Conservation (phyloP, 257 asterid genomes). For the Apocynum venetum region DNA sequence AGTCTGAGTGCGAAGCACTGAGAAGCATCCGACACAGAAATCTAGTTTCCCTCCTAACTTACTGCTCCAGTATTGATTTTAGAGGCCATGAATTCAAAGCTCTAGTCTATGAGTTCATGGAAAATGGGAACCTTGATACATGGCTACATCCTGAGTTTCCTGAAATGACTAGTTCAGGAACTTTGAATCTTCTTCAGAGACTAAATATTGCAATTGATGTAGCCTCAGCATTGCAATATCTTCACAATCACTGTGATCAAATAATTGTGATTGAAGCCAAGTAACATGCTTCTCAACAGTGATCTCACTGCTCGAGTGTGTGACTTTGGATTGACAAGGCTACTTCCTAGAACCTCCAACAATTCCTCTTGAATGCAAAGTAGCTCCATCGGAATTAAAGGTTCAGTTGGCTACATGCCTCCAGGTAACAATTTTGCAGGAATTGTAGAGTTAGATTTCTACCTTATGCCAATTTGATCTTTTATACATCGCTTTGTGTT, state of each 20-base stretch:
- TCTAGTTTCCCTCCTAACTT: conserved; percentile 15
- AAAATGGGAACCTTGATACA: conserved; percentile 10
- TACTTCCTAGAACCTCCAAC: not conserved
- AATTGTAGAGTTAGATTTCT: not conserved
- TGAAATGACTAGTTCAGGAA: not conserved
- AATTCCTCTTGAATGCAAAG: not conserved
- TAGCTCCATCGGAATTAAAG: conserved; percentile 2
- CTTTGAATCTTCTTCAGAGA: conserved; percentile 8
- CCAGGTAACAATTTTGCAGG: conserved; percentile 4
- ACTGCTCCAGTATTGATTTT: conserved; percentile 15
- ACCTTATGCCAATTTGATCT: not conserved
- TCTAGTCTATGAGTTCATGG: conserved; percentile 20
- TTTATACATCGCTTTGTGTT: not conserved
- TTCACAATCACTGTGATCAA: conserved; percentile 19
- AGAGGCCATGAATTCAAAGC: conserved; percentile 20
- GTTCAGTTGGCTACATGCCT: conserved; percentile 13
- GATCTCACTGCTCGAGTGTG: conserved; percentile 19
- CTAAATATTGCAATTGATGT: conserved; percentile 22
- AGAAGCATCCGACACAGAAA: conserved; percentile 19
- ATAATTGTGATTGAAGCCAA: conserved; percentile 27
- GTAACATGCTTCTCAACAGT: conserved; percentile 25
- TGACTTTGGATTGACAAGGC: conserved; percentile 26
- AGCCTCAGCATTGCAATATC: conserved; percentile 16
- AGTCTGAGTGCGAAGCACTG: conserved; percentile 19
- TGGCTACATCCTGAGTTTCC: conserved; percentile 10